Base-by-base conservation (phyloP, 495 filamentous ascomycete species). In the Staphylotrichum longicolle region DNA sequence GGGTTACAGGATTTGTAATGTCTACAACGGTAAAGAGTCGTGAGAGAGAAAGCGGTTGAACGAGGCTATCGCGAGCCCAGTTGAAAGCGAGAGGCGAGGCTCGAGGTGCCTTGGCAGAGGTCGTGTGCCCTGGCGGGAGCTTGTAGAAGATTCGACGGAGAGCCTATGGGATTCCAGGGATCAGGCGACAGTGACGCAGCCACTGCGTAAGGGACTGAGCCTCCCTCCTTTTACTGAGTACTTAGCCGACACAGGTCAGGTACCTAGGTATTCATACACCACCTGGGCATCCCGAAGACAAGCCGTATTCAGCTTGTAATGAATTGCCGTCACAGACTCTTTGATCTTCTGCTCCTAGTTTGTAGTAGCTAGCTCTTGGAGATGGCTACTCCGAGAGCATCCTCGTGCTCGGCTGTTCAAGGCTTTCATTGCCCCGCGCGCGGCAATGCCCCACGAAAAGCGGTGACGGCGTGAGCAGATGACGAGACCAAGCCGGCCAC, bases 61-160 rank as follows among this genome's bases (percentile, higher is more conserved):
- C 20, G 56, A 60, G 60, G 54, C 60, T 55, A 39, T 55, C 52
- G 33, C 40, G 35, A 59, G 15, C 32, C 46, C 41, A 9, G 30
- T 52, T 48, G 15, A 48, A 15, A 12, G 47, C 10, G 14, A 51
- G 47, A 34, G 41, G 32, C 40, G 20, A 55, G 53, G 27, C 53
- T 52, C 39, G 5, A 51, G 54, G 45, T 55, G 57, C 60, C 67
- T 69, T 68, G 57, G 65, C 60, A 58, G 57, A 41, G 40, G 61
- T 60, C 46, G 69, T 55, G 58, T 56, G 67, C 45, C 49, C 42
- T 57, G 34, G 57, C 32, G 33, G 32, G 42, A 62, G 68, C 45
- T 64, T 70, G 68, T 72, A 71, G 70, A 72, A 72, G 61, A 45
- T 72, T 72, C 70, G 70, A 71, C 46, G 61, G 63, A 27, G 47